Base-by-base conservation (phyloP, 2,329 filamentous ascomycete species). In the Sarocladium strictum region DNA sequence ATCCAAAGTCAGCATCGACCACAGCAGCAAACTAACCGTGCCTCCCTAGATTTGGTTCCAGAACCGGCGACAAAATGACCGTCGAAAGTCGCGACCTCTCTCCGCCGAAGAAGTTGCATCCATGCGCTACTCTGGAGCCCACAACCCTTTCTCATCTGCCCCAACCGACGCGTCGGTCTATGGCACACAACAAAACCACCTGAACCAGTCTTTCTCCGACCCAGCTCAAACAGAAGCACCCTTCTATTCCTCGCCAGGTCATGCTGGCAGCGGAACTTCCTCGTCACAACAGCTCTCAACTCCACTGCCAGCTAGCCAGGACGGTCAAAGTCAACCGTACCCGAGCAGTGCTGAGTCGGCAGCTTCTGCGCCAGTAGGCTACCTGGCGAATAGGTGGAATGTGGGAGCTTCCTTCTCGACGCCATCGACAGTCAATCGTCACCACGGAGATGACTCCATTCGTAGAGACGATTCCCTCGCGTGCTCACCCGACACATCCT, bases 11-110 rank as follows among this genome's bases (percentile, higher is more conserved):
- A n/a, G n/a, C n/a, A n/a, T n/a, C n/a, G n/a, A n/a, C n/a, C n/a
- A n/a, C n/a, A n/a, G n/a, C n/a, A n/a, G n/a, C n/a, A n/a, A n/a
- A n/a, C n/a, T n/a, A n/a, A n/a, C 26, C n/a, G 32, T 35, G n/a
- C 40, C 17, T 54, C 24, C 21, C n/a, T 56, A 97, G 93, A 96
- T 97, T 63, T 97, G 93, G 93, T 97, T 97, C 72, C 93, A 97
- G 66, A 97, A 97, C 66, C 84, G 91, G 65, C 83, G 93, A 60
- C 93, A 97, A 70, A 96, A 95, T 70, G 90, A 95, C 68, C 83
- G 93, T 63, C 84, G 93, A 61, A 95, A 93, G 74, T 90, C 90
- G 54, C 87, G 89, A 62, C 91, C 92, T 47, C 78, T 96, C 35
- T 83, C 89, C 26, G 82, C 86, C 10, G 85, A 91, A 68, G 90